Conservation (phyloP, 306 rosid genomes). For the Rosa chinensis region DNA sequence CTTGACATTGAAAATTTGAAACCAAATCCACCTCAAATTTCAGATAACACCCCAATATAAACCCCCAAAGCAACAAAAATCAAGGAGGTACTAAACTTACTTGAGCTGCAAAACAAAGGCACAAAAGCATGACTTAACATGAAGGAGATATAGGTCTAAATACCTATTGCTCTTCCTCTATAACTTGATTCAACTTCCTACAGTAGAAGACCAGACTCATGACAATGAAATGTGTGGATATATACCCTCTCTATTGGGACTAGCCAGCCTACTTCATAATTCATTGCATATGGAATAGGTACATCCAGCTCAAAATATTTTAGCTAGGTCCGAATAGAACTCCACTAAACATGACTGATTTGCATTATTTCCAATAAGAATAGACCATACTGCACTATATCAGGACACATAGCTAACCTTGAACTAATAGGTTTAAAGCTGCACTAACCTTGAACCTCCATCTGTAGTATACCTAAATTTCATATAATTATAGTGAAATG, state of each 20-base stretch:
- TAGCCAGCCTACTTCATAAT: background rate
- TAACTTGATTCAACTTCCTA: background rate
- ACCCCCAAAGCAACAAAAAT: background rate
- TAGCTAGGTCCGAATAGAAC: background rate
- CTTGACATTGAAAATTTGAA: background rate
- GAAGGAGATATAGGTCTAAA: background rate
- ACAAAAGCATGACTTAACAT: constrained; percentile 7
- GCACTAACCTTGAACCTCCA: no score
- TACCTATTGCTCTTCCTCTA: background rate
- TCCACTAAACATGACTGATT: background rate
- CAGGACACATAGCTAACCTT: constrained; percentile 53
- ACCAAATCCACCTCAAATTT: background rate
- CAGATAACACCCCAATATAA: background rate
- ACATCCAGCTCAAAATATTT: background rate
- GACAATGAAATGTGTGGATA: background rate
- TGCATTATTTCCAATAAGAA: background rate
- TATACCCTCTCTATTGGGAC: background rate
- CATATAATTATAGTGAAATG: background rate
- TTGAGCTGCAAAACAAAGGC: constrained; percentile 65
- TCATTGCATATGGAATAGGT: constrained; percentile 1
- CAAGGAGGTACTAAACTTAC: constrained; percentile 78
- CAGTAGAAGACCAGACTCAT: background rate
- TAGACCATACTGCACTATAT: background rate
- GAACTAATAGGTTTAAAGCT: constrained; percentile 79
- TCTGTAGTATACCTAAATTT: no score